phyloP scores from a whole-genome alignment of 1,284 basidiomycete genomes.

The Ceratobasidium sp. region DNA sequence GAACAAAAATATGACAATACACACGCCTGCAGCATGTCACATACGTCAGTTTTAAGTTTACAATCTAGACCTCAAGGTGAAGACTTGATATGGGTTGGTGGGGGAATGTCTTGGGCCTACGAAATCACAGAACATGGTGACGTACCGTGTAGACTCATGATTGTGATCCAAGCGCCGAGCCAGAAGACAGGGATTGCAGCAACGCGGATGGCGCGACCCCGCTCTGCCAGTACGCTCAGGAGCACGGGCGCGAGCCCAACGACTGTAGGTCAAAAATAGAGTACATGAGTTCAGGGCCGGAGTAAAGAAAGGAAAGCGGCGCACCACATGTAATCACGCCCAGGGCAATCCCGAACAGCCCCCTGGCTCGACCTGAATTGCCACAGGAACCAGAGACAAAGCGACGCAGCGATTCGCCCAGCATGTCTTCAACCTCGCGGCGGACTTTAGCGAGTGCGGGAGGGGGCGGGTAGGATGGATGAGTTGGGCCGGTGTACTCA shows the following conservation, averaged over 20 bases:
- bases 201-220: constrained; percentile 36
- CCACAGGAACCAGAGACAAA: constrained; percentile 78
- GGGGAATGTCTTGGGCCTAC: background rate
- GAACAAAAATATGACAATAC: constrained; percentile 81
- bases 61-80: background rate
- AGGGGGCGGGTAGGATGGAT: constrained; percentile 71
- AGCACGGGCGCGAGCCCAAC: constrained; percentile 65
- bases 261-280: constrained; percentile 47
- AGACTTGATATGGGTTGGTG: background rate
- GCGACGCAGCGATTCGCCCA: constrained; percentile 73
- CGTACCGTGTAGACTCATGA: constrained; percentile 41
- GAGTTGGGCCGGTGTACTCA: constrained; percentile 34
- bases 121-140: background rate
- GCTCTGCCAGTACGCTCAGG: constrained; percentile 65
- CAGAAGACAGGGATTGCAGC: constrained; percentile 48
- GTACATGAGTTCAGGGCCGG: background rate
- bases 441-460: constrained; percentile 71
- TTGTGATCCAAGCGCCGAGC: constrained; percentile 47
- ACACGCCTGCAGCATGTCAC: constrained; percentile 53
- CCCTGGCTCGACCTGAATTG: constrained; percentile 81
- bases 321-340: constrained; percentile 40
- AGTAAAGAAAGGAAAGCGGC: background rate
- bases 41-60: background rate
- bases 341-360: constrained; percentile 57
- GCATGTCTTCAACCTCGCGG: constrained; percentile 59